Base-by-base conservation (phyloP, 164 flowering plant genomes). In the Chimonanthus salicifolius region DNA sequence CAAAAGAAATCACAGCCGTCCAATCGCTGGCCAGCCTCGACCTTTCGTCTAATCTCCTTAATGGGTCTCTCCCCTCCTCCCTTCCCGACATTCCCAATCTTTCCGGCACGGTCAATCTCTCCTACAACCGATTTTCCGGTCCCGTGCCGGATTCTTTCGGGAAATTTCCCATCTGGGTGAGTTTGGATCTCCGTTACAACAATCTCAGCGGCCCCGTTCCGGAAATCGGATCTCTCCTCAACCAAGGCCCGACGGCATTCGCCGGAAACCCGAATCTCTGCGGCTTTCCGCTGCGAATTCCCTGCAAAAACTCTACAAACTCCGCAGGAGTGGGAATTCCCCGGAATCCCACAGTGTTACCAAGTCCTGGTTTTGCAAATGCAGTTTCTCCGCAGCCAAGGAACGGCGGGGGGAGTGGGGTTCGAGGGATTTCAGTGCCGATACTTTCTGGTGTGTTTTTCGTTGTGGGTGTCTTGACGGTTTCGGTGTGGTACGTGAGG, bases 161-260 rank as follows among this genome's bases (percentile, higher is more conserved):
- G 4, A 72, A n/a, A 11, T 76, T 94, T 49, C 93, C 89, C 71
- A 86, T 87, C 58, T 74, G 79, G 70, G 81, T 91, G 7, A 91
- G 94, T 74, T 79, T 94, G 76, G 98, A 94, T 79, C 82, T 94
- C 70, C 78, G 88, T 74, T 77, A 83, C 74, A 94, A 94, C 77
- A 85, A 90, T 71, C 88, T 94, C 44, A 80, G 86, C 51, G 99
- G 99, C 0, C 82, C 83, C 67, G 85, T 94, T 8, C 99, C 99
- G 33, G 85, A 79, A 77, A 77, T 78, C 10, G 99, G 99, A 0
- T 88, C 97, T 10, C 72, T 94, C 44, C 51, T 91, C 76, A 94
- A 89, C 75, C 99, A 94, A 77, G 98, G 99, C 1, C 99, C 99
- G 2, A 92, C 99, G 0, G 92, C 99, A 16, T 94, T 94, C 76